Evolutionary conservation across 2,329 filamentous ascomycete species (phyloP).

Genomic region (Pseudopyricularia cyperi): DNA sequence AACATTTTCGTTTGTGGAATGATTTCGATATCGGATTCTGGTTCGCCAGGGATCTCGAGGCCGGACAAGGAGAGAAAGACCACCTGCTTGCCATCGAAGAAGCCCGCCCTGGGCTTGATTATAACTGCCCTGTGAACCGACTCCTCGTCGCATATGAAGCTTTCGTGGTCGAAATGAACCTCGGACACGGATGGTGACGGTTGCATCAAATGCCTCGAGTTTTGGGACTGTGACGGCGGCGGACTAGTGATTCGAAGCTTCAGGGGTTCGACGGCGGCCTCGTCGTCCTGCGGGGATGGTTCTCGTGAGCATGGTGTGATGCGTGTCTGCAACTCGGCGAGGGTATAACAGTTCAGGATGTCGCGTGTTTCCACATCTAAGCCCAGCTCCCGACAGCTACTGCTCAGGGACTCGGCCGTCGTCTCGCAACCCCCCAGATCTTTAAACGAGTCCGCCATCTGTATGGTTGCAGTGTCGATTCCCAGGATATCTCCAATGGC

Average conservation of each 20-base stretch:
- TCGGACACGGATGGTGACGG: conserved; percentile 4
- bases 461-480: conserved; percentile 16
- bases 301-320: conserved; percentile 17
- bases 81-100: conserved; percentile 34
- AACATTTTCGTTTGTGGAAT: conserved; percentile 23
- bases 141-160: conserved; percentile 19
- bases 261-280: conserved; percentile 9
- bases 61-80: conserved; percentile 27
- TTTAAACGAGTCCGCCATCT: conserved; percentile 26
- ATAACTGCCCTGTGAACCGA: conserved; percentile 27
- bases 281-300: conserved; percentile 3
- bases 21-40: conserved; percentile 20
- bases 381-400: conserved; percentile 21
- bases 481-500: conserved; percentile 22
- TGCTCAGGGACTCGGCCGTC: conserved; percentile 19
- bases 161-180: conserved; percentile 6
- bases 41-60: conserved; percentile 14
- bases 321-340: conserved; percentile 30
- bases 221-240: conserved; percentile 9
- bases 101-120: conserved; percentile 33
- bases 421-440: conserved; percentile 28
- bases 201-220: conserved; percentile 7
- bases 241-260: conserved; percentile 10
- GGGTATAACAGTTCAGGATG: conserved; percentile 26
- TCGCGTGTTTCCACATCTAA: conserved; percentile 23